Evolutionary conservation across 2,329 filamentous ascomycete species (phyloP), one percentile per base, ranked within the genome.

Genomic region (Orbilia ellipsospora): DNA sequence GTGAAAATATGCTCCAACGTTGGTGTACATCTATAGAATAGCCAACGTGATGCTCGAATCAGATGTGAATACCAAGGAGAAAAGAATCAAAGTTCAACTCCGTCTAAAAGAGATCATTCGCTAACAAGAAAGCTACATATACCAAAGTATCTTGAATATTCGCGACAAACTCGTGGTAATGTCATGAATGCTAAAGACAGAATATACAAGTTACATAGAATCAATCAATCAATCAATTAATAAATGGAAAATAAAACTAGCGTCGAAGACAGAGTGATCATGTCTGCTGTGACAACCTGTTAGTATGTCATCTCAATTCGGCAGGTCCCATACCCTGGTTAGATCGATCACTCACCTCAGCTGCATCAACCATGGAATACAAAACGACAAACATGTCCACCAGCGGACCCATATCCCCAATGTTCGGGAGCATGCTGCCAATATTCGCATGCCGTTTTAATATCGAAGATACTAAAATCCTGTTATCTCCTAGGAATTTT

Each of bases 361-460:
- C 84, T 82, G 96, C 97, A 51, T 89, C 90, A 8, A 92, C 96
- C 44, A 93, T 89, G 31, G 90, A 87, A 80, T 97, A 92, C 77
- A 98, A 85, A 65, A 95, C 86, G 83, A 94, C 90, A 80, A 95
- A 92, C 55, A 92, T 90, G 81, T 96, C 93, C 4, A 94, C 92
- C 78, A 98, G 83, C 79, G 94, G 92, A 56, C 88, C 87, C 44
- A 96, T 84, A 77, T 88, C 87, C 67, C 89, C 85, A 62, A 89
- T 88, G 42, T 83, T 82, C 40, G 81, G 81, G 3, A 82, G 81
- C 40, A 83, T 81, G 45, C 83, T 83, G 16, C 91, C 91, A 68
- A 96, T 91, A 56, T 92, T 92, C 0, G 92, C 92, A 79, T 92
- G 92, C 78, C 93, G 87, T 84, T 99, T 99, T 80, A 99, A 92